Evolutionary conservation across 73 alveolate genomes (phyloP).

Genomic region (Paramecium pentaurelia): DNA sequence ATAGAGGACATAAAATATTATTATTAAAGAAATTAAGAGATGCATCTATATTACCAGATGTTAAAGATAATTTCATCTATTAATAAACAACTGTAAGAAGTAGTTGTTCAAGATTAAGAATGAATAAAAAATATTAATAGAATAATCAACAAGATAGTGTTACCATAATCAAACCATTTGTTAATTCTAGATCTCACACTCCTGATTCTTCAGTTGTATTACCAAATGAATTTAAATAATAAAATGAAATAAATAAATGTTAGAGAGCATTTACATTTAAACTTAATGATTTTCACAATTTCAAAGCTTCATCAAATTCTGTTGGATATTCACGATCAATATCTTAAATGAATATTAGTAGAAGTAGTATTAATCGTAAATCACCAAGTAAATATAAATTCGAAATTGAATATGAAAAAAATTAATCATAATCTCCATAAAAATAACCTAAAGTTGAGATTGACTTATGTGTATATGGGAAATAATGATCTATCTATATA

Average conservation of each 20-base stretch:
- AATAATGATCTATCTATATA: not conserved
- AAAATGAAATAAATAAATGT: not conserved
- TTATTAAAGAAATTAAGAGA: not conserved
- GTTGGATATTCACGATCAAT: not conserved
- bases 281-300: not conserved
- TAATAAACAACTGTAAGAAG: not conserved
- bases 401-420: not conserved
- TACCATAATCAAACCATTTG: not conserved
- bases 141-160: not conserved
- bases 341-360: not conserved
- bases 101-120: not conserved
- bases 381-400: not conserved
- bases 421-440: not conserved
- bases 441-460: not conserved
- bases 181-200: not conserved
- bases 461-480: not conserved
- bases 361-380: not conserved
- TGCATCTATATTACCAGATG: not conserved
- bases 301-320: not conserved
- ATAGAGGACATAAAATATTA: not conserved
- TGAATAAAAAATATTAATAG: not conserved
- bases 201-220: not conserved
- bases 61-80: not conserved
- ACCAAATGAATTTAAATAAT: not conserved
- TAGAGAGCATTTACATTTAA: not conserved